Conservation (phyloP, 495 filamentous ascomycete genomes). For the Penicillium waksmanii region DNA sequence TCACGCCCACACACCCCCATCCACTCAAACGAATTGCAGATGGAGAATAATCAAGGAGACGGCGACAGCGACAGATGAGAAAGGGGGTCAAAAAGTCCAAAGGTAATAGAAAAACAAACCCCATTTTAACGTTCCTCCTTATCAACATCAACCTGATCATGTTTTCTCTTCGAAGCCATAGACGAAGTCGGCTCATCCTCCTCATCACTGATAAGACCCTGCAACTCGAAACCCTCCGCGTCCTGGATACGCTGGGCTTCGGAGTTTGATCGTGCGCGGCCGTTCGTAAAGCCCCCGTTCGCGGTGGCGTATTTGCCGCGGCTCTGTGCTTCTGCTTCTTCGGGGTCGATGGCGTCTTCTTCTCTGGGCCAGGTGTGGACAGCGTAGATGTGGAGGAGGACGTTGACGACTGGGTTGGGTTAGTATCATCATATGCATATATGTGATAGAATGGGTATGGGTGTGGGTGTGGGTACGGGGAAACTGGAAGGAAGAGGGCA, state of each 20-base stretch:
- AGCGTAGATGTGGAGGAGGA: slow-evolving; percentile 83
- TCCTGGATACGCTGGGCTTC: slow-evolving; percentile 63
- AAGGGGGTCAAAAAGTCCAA: background rate
- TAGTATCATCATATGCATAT: background rate
- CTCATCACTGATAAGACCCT: slow-evolving; percentile 87
- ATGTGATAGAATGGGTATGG: no score
- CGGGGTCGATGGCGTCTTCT: slow-evolving; percentile 30
- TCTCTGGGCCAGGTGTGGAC: slow-evolving; percentile 58
- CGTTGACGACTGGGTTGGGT: slow-evolving; percentile 62
- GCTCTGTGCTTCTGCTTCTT: slow-evolving; percentile 4
- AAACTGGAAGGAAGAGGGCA: no score
- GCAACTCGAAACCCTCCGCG: slow-evolving; percentile 88
- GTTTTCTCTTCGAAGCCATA: slow-evolving; percentile 34
- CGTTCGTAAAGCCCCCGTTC: slow-evolving; percentile 50
- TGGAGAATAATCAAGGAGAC: no score
- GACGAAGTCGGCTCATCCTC: slow-evolving; percentile 36
- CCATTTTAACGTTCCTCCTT: slow-evolving; percentile 1
- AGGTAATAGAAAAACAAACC: no score
- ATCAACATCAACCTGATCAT: background rate
- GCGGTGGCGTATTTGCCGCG: slow-evolving; percentile 25
- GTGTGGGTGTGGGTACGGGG: no score
- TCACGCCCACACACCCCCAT: no score
- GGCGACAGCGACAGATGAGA: background rate
- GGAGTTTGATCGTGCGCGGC: slow-evolving; percentile 52
- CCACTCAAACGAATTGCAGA: no score